Conservation (phyloP, 2,329 filamentous ascomycete genomes). For the Curvularia hawaiiensis region DNA sequence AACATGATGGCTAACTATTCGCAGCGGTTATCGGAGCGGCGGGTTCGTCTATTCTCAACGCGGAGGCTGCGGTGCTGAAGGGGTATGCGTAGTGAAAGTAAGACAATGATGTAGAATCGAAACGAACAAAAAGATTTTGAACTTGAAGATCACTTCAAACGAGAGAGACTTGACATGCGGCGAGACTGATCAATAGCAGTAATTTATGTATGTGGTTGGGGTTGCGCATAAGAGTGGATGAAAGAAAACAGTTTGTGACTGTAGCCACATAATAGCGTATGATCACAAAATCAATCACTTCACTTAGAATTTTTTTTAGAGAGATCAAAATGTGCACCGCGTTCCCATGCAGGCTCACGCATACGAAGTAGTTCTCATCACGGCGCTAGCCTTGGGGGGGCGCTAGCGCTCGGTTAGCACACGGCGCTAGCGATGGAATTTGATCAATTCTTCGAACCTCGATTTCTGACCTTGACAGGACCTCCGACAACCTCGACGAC, state of each 20-base stretch:
- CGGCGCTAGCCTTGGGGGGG: background rate
- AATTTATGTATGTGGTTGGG: background rate
- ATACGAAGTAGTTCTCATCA: too few species aligned
- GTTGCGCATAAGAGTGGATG: background rate
- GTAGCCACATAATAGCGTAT: too few species aligned
- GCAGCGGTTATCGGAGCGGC: slow-evolving; percentile 87
- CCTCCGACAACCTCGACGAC: slow-evolving; percentile 42
- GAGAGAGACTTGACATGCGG: background rate
- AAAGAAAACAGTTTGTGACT: background rate
- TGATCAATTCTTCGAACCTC: slow-evolving; percentile 6
- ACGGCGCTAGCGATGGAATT: slow-evolving; percentile 19
- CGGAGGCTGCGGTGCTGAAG: slow-evolving; percentile 89
- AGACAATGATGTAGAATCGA: background rate
- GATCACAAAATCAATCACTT: too few species aligned
- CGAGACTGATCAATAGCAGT: background rate
- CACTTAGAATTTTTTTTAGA: too few species aligned
- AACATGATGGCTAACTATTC: slow-evolving; percentile 23
- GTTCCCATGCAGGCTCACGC: too few species aligned
- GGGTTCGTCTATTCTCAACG: slow-evolving; percentile 94
- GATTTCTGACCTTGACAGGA: slow-evolving; percentile 30
- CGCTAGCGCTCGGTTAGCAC: slow-evolving; percentile 17
- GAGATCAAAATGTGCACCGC: too few species aligned
- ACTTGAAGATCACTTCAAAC: background rate
- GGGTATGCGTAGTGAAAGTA: slow-evolving; percentile 63
- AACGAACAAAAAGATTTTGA: background rate